Base-by-base conservation (phyloP, 768 basidiomycete genomes). In the Boletus sp. region DNA sequence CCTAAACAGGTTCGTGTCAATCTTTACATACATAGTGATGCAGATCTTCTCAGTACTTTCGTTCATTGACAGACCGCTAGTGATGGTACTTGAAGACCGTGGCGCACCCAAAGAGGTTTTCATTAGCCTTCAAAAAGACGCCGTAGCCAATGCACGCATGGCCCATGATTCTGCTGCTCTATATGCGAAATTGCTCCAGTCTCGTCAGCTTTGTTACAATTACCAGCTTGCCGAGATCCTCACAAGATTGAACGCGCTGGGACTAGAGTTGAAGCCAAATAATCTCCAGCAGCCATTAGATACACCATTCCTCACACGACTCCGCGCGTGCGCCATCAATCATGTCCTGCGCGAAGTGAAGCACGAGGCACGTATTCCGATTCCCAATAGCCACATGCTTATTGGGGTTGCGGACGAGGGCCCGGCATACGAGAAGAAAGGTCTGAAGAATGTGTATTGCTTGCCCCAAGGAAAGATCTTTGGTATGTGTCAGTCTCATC, bases 321-420 rank as follows among this genome's bases (percentile, higher is more conserved):
- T 87, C 20, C 78, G 89, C n/a, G 73, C 82, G 37, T 83, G 84
- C 35, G 80, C 85, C 0, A 82, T 83, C 71, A 82, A 80, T 46
- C 81, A 84, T 58, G 81, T 88, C 11, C 71, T 94, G 40, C 80
- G 90, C 6, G 83, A 83, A 41, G 82, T 94, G 64, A 93, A 93
- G 63, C 83, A 90, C 61, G 75, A 78, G 39, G 92, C 92, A 0
- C 78, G 90, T 9, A 89, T 94, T 29, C 83, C 79, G 4, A 79
- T 94, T 10, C 85, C 85, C 0, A 73, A 83, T 1, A 85, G 85
- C 57, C 83, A 83, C 56, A 76, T 85, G 29, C 77, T 94, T 1
- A 88, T 92, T 11, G 92, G 93, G 1, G 81, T 94, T 9, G 87
- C 90, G 4, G 92, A 94, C 63, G 90, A 93, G 71, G 90, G 90